Base-by-base conservation (phyloP, 2,329 filamentous ascomycete species). In the Cladosporium velox region DNA sequence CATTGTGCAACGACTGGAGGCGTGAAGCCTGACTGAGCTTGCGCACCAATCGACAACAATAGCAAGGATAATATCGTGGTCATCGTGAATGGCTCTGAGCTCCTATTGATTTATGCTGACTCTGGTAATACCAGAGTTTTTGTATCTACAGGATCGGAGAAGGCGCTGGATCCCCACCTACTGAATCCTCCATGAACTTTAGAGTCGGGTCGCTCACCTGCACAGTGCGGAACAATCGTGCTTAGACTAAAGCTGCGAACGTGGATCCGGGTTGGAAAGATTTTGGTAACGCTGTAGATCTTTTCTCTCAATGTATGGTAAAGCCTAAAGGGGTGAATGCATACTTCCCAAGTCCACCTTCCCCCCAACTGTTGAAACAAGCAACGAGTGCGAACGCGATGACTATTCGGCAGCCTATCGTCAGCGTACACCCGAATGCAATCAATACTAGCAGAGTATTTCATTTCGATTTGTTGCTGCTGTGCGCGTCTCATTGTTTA, bases 1-100 rank as follows among this genome's bases (percentile, higher is more conserved):
- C 69, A 71, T 59, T 55, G 30, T 30, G 60, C 49, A 0, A 66
- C 66, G 34, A 68, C 44, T 28, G 64, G 66, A 44, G 38, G 62
- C n/a, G 28, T 65, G 57, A 61, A 60, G 34, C 62, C 59, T 12
- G 65, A 24, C 30, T 69, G 64, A 11, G 67, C 67, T 35, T 61
- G 52, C 35, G 54, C 61, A 26, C 15, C 51, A 18, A 21, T 59
- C 28, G 26, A 59, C 1, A 57, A 15, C 7, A 30, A 21, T 14
- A 63, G 6, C 21, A 55, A 18, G 18, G 10, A 10, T 21, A 58
- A 32, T 2, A 21, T 3, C 28, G 10, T 18, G 4, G 51, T n/a
- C 28, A 21, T 54, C 3, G 6, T 54, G 18, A 21, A 18, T 44
- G 11, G 12, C 14, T 11, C 14, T 11, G 11, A 38, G 12, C 12